A percentile compares a stretch with the other conserved stretches of the same genome.
Evolutionary conservation across 139 green algal genomes (phyloP).

Genomic region (Closterium sp.): DNA sequence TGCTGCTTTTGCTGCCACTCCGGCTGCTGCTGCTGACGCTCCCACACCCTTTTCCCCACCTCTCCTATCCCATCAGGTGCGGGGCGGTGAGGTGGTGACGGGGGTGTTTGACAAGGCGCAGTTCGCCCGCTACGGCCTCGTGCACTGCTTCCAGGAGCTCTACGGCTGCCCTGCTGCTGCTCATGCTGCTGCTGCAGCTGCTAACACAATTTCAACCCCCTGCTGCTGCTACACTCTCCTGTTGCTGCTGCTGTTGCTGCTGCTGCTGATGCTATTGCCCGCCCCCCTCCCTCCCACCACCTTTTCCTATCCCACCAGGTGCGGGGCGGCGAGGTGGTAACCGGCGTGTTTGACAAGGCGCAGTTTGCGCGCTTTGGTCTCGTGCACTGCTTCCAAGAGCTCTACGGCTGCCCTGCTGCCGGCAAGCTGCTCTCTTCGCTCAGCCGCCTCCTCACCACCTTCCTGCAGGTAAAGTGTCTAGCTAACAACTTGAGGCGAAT

Average conservation of each 20-base stretch:
- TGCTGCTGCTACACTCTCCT: too few species aligned
- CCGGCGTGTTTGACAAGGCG: constrained; percentile 90
- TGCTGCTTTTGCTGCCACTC: too few species aligned
- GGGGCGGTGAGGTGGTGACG: constrained; percentile 68
- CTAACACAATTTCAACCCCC: too few species aligned
- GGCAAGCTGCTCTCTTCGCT: constrained; percentile 78
- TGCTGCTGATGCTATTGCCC: too few species aligned
- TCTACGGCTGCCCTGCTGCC: constrained; percentile 81
- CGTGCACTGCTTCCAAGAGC: constrained; percentile 86
- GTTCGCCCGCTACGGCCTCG: constrained; percentile 92
- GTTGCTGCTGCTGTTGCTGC: too few species aligned
- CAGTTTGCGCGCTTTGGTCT: constrained; percentile 91
- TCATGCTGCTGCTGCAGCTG: too few species aligned
- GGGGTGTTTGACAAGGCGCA: constrained; percentile 91
- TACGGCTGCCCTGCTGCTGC: constrained; percentile 79
- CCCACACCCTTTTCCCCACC: too few species aligned
- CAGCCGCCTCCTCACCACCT: constrained; percentile 83
- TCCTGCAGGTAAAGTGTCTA: constrained; percentile 55
- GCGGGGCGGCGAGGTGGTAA: constrained; percentile 68
- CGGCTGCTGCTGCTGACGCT: too few species aligned
- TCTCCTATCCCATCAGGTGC: constrained; percentile 1
- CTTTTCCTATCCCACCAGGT: neutral
- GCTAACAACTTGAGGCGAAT: too few species aligned
- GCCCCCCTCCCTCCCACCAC: too few species aligned
- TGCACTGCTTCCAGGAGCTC: constrained; percentile 89